A percentile compares a stretch with the other conserved stretches of the same genome.
Conservation (phyloP, 495 filamentous ascomycete species). For the Penicillium simplicissimum region DNA sequence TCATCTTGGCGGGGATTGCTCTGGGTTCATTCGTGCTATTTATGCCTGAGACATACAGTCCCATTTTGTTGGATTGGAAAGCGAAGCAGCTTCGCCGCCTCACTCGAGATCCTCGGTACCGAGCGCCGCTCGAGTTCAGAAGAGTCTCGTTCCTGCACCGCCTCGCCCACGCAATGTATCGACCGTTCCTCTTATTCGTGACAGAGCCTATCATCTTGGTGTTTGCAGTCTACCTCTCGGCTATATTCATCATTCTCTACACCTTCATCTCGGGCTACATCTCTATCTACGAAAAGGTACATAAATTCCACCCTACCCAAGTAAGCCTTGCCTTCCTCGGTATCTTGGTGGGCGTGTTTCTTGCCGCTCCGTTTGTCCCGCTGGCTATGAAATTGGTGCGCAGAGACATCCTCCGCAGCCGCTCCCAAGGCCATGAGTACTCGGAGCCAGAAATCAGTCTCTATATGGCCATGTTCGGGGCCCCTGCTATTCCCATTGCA, state of each 20-base stretch:
- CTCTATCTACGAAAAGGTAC: constrained; percentile 55
- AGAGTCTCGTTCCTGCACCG: constrained; percentile 28
- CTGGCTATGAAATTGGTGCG: constrained; percentile 29
- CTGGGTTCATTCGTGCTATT: constrained; percentile 39
- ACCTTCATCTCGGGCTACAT: constrained; percentile 62
- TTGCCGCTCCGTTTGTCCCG: constrained; percentile 46
- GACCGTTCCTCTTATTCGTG: constrained; percentile 39
- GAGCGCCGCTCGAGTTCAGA: constrained; percentile 41
- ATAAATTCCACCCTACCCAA: constrained; percentile 46
- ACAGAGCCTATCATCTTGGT: constrained; percentile 47
- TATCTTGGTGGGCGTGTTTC: constrained; percentile 52
- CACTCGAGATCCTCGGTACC: constrained; percentile 37
- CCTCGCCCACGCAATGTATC: constrained; percentile 36
- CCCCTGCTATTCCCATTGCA: constrained; percentile 49
- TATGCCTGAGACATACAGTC: constrained; percentile 51
- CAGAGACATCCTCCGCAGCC: constrained; percentile 17
- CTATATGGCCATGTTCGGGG: constrained; percentile 56
- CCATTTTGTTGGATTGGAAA: constrained; percentile 48
- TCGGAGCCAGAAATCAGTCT: constrained; percentile 57
- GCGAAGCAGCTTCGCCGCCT: constrained; percentile 42
- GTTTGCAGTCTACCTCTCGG: constrained; percentile 52
- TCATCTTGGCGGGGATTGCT: constrained; percentile 39
- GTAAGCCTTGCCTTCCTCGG: constrained; percentile 55
- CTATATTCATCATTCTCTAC: constrained; percentile 63
- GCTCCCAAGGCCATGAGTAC: constrained; percentile 23